Base-by-base conservation (phyloP, 1,284 basidiomycete species). In the Malassezia psittaci region DNA sequence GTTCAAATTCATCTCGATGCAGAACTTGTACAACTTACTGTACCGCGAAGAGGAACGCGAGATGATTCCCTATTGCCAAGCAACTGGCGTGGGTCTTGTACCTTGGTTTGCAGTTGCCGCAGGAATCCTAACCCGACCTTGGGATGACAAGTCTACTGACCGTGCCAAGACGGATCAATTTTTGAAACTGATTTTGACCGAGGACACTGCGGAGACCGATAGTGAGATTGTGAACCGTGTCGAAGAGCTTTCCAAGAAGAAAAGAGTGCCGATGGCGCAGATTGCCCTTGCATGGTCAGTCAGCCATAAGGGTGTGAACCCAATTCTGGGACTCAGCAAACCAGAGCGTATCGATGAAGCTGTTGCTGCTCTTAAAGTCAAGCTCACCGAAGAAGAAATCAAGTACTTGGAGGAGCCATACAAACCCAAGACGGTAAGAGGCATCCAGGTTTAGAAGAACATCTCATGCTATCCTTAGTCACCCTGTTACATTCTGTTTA, bases 31-130 rank as follows among this genome's bases (percentile, higher is more conserved):
- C 65, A 79, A 68, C 41, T 65, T 81, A 1, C 56, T 81, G 11
- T 84, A 84, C 60, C 77, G 83, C 16, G 83, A 85, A 62, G 82
- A 84, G 60, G 83, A 83, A 66, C 76, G 82, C 11, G 83, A 85
- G 71, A 84, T 85, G 83, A 79, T 82, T 66, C 82, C 83, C 2
- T 81, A 79, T 67, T 80, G 79, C 67, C 74, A 77, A 9, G 76
- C 72, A 55, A 70, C 79, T 15, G 80, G 79, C 21, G 79, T 79
- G 19, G 77, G 78, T 9, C 63, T 75, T 32, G 76, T 77, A 21
- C 74, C 78, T 0, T 78, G 76, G 73, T 77, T 76, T 1, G 78
- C 79, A 0, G 73, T 79, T 29, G 76, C 66, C 0, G 71, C 74
- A 15, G 78, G 78, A 9, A 47, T 76, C 13, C 72, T 78, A 24